Evolutionary conservation across 2,329 filamentous ascomycete genomes (phyloP).

Genomic region (Capronia epimyces): DNA sequence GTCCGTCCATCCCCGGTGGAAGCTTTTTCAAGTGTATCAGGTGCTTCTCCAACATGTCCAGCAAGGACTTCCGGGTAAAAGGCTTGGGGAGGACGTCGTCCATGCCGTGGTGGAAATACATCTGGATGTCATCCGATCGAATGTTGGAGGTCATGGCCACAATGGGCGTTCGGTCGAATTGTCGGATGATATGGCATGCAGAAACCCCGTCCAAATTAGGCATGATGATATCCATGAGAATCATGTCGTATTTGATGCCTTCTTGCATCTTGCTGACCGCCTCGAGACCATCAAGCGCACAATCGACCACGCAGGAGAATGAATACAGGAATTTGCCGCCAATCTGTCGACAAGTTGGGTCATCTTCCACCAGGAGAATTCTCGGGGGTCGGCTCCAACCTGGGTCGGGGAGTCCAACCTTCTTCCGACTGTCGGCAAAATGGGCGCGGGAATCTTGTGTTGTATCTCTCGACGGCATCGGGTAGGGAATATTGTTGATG

Average conservation of each 20-base stretch:
- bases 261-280: constrained; percentile 79
- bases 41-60: constrained; percentile 82
- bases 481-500: constrained; percentile 88
- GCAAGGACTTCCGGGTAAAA: constrained; percentile 82
- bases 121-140: constrained; percentile 88
- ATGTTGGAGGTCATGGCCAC: constrained; percentile 99
- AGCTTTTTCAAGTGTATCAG: constrained; percentile 74
- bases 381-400: constrained; percentile 65
- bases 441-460: constrained; percentile 41
- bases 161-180: constrained; percentile 78
- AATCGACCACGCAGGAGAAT: constrained; percentile 59
- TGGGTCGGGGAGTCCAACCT: constrained; percentile 56
- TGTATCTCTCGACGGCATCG: constrained; percentile 49
- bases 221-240: constrained; percentile 96
- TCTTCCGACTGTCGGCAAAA: constrained; percentile 52
- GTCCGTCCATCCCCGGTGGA: constrained; percentile 51
- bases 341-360: constrained; percentile 61
- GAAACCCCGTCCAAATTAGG: constrained; percentile 91
- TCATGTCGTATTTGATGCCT: constrained; percentile 61
- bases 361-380: constrained; percentile 85
- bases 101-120: constrained; percentile 98
- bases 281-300: constrained; percentile 76
- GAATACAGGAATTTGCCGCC: constrained; percentile 62
- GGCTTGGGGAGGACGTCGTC: constrained; percentile 96
- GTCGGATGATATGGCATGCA: constrained; percentile 85